Evolutionary conservation across 1,284 basidiomycete genomes (phyloP).

Genomic region (Ustanciosporium gigantosporum): DNA sequence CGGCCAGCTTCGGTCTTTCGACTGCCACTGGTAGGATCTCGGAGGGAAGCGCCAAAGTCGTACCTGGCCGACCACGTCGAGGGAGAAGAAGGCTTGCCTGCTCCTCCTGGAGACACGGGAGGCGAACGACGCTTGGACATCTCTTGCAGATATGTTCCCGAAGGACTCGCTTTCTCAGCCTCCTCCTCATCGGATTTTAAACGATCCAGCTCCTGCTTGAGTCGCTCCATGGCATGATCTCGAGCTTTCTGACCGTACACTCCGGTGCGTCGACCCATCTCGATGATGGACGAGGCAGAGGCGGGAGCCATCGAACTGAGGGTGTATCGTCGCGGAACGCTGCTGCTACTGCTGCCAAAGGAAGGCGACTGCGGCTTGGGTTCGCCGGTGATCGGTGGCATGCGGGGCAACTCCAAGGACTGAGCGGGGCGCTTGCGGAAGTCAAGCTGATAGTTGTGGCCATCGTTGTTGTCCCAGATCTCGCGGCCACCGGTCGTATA

Average conservation of each 20-base stretch:
- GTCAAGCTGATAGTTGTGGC: slow-evolving; percentile 75
- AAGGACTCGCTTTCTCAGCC: slow-evolving; percentile 41
- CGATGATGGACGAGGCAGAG: slow-evolving; percentile 38
- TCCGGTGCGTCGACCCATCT: slow-evolving; percentile 43
- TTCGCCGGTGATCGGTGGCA: slow-evolving; percentile 18
- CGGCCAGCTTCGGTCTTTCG: slow-evolving; percentile 44
- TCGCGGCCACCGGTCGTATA: slow-evolving; percentile 76
- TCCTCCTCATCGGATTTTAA: slow-evolving; percentile 64
- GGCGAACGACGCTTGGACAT: slow-evolving; percentile 44
- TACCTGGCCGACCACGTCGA: slow-evolving; percentile 61
- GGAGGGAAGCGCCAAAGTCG: slow-evolving; percentile 66
- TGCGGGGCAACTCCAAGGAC: slow-evolving; percentile 15
- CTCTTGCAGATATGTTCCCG: slow-evolving; percentile 24
- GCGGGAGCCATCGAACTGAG: slow-evolving; percentile 23
- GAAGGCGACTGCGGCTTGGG: slow-evolving; percentile 5
- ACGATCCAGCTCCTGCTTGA: slow-evolving; percentile 64
- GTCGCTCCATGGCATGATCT: slow-evolving; percentile 60
- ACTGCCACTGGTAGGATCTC: slow-evolving; percentile 58
- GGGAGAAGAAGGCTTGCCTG: slow-evolving; percentile 53
- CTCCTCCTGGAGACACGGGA: slow-evolving; percentile 51
- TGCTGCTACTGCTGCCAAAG: slow-evolving; percentile 23
- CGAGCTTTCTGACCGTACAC: slow-evolving; percentile 55
- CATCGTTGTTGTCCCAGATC: slow-evolving; percentile 89
- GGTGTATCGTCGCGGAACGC: slow-evolving; percentile 31
- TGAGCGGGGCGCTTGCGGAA: slow-evolving; percentile 56